Percentiles rank a stretch among this genome's conserved stretches.
Conservation (phyloP, 176 grass and related monocot genomes). For the Ensete glaucum region DNA sequence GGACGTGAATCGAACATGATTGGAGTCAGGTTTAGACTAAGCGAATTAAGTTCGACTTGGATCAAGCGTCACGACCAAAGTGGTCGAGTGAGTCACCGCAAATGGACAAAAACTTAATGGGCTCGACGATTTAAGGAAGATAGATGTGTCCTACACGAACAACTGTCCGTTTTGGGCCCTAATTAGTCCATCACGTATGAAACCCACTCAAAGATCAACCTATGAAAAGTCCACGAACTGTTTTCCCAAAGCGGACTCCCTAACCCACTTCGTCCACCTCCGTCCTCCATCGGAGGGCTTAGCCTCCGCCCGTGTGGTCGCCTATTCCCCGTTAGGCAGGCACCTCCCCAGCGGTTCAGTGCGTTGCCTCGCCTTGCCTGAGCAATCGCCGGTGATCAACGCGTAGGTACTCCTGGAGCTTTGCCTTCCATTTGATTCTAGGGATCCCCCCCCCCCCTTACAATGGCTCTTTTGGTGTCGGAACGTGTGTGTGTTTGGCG, state of each 20-base stretch:
- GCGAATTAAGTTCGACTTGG: no score
- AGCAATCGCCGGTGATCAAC: constrained; percentile 34
- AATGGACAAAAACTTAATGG: no score
- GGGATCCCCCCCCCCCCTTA: no score
- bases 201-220: constrained; percentile 26
- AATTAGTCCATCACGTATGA: no score
- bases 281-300: background rate
- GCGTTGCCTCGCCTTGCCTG: constrained; percentile 38
- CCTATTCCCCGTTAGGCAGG: constrained; percentile 32
- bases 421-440: background rate
- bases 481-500: background rate
- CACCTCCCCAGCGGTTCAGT: constrained; percentile 44
- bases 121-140: no score
- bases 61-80: no score
- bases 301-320: background rate
- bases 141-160: no score
- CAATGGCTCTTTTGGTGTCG: background rate
- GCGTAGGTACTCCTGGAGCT: constrained; percentile 27
- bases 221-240: constrained; percentile 22
- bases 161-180: no score
- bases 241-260: constrained; percentile 27
- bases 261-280: constrained; percentile 16
- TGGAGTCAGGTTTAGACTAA: no score
- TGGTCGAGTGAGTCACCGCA: no score
- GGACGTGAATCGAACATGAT: no score